Evolutionary conservation across 345 rosid genomes (phyloP).

Genomic region (Rhizophora mangle): DNA sequence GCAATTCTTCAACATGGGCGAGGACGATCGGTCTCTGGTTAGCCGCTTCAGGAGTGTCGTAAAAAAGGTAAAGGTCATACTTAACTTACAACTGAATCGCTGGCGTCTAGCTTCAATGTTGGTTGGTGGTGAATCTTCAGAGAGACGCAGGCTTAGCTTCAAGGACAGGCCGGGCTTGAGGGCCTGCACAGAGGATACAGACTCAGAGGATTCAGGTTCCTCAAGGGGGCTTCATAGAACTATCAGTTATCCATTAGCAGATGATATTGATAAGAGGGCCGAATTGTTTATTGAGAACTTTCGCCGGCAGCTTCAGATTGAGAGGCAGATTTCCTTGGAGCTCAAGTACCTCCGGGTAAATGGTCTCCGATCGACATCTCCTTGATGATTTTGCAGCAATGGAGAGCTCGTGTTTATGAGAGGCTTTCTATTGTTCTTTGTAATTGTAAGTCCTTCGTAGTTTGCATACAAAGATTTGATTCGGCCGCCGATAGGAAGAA

Average conservation of each 20-base stretch:
- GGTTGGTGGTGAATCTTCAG: constrained; percentile 31
- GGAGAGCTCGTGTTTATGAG: background rate
- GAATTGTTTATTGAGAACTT: constrained; percentile 44
- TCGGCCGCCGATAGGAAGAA: background rate
- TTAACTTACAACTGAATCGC: constrained; percentile 40
- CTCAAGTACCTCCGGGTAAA: constrained; percentile 18
- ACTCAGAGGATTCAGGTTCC: constrained; percentile 17
- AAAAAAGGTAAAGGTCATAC: constrained; percentile 57
- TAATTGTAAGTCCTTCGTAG: background rate
- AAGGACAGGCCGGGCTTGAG: constrained; percentile 54
- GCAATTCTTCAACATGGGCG: constrained; percentile 1
- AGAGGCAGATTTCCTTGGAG: constrained; percentile 43
- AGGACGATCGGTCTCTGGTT: constrained; percentile 35
- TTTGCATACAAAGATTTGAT: background rate
- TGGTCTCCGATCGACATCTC: background rate
- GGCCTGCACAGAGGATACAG: constrained; percentile 24
- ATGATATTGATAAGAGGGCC: constrained; percentile 38
- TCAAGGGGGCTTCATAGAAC: constrained; percentile 40
- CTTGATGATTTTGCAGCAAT: background rate
- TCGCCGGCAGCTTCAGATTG: constrained; percentile 36
- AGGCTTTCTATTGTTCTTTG: background rate
- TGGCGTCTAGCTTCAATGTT: constrained; percentile 52
- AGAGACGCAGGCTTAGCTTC: constrained; percentile 49
- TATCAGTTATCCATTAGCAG: constrained; percentile 38
- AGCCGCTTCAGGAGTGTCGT: constrained; percentile 58